Percentiles rank a stretch among this genome's conserved stretches.
Conservation (phyloP, 192 early-diverging fungal genomes). For the Coemansia sp. region DNA sequence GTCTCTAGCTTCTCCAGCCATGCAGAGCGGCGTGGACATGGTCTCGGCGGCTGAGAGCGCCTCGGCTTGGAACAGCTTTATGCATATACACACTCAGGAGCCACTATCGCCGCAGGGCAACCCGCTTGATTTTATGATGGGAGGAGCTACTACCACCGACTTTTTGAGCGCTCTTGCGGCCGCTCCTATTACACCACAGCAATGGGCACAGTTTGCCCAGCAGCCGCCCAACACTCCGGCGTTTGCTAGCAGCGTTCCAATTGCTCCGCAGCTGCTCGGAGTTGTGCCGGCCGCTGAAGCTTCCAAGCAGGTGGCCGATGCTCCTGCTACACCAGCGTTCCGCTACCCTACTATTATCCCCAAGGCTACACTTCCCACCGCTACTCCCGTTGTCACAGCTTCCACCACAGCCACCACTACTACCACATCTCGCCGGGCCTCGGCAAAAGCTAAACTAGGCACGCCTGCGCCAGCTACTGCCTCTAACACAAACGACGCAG, state of each 20-base stretch:
- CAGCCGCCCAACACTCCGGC: constrained; percentile 21
- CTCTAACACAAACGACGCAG: neutral
- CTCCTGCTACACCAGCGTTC: constrained; percentile 6
- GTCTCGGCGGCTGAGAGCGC: constrained; percentile 2
- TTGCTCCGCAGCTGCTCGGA: constrained; percentile 11
- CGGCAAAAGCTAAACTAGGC: constrained; percentile 12
- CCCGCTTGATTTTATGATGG: constrained; percentile 42
- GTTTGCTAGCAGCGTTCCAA: constrained; percentile 21
- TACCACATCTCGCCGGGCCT: constrained; percentile 1
- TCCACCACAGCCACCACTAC: neutral
- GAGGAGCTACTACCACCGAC: constrained; percentile 19
- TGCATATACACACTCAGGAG: neutral
- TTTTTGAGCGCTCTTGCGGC: constrained; percentile 32
- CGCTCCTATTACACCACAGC: constrained; percentile 6
- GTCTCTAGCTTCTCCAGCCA: neutral
- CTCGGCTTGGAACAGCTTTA: constrained; percentile 9
- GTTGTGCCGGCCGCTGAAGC: constrained; percentile 1
- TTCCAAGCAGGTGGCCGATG: constrained; percentile 15
- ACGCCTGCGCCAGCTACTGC: neutral
- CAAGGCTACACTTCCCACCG: constrained; percentile 10
- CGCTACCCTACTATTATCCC: constrained; percentile 31
- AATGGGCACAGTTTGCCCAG: constrained; percentile 16
- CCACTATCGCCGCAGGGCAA: constrained; percentile 13
- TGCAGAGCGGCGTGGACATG: neutral
- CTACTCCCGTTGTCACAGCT: neutral